phyloP scores from a whole-genome alignment of 495 filamentous ascomycete genomes.

The Aspergillus cristatus region DNA sequence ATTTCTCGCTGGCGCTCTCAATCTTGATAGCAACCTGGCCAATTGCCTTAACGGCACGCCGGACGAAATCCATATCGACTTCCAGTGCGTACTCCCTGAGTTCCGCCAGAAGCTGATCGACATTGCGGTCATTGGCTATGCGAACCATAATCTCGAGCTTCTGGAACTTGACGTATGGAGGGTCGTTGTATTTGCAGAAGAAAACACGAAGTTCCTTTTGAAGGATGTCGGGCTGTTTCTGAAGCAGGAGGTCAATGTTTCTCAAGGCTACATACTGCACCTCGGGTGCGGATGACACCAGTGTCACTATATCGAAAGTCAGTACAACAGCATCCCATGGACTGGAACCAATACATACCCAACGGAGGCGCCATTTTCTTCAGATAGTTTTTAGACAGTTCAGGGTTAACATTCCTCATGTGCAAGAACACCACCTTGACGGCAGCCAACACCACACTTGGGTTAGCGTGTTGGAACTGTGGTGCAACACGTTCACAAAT shows the following conservation, averaged over 20 bases:
- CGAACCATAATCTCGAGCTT: conserved; percentile 99
- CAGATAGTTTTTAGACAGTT: conserved; percentile 70
- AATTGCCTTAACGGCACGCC: conserved; percentile 86
- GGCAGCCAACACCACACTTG: conserved; percentile 89
- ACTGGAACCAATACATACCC: conserved; percentile 38
- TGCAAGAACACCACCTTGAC: conserved; percentile 98
- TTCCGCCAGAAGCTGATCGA: conserved; percentile 88
- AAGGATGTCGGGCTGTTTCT: conserved; percentile 91
- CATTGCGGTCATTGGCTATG: conserved; percentile 96
- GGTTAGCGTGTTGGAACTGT: conserved; percentile 98
- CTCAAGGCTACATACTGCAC: conserved; percentile 95
- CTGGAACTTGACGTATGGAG: conserved; percentile 92
- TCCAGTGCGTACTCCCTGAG: conserved; percentile 96
- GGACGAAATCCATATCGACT: conserved; percentile 98
- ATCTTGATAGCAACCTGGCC: conserved; percentile 98
- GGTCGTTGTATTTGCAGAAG: conserved; percentile 99
- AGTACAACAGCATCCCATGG: conserved; percentile 14
- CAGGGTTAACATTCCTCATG: conserved; percentile 74
- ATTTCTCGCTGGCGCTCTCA: conserved; percentile 84
- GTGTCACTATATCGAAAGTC: conserved; percentile 55
- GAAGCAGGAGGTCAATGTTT: conserved; percentile 91
- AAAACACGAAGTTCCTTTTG: conserved; percentile 97
- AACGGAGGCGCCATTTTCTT: conserved; percentile 98
- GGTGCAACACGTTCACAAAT: conserved; percentile 94
- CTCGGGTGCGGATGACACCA: conserved; percentile 91